Conservation (phyloP, 163 green algal species). For the Scenedesmus sp. region DNA sequence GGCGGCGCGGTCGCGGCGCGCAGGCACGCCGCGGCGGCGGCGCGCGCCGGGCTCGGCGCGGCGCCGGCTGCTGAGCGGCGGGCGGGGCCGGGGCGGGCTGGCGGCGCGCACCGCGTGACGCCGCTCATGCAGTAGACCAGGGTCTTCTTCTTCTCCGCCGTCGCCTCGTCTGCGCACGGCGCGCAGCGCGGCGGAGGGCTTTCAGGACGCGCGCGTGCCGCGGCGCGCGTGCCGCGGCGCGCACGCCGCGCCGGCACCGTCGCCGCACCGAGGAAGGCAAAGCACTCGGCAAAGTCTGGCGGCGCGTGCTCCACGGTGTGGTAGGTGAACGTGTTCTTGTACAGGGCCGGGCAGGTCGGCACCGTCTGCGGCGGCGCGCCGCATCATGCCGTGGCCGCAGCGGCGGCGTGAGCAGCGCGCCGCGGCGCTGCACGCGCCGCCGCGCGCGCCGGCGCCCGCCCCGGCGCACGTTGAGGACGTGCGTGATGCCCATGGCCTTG, state of each 20-base stretch:
- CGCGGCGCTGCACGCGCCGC: neutral
- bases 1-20: neutral
- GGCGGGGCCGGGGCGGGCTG: too few species aligned
- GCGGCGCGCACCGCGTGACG: constrained; percentile 58
- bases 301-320: constrained; percentile 69
- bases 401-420: constrained; percentile 3
- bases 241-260: too few species aligned
- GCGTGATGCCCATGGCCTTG: constrained; percentile 80
- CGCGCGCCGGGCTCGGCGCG: too few species aligned
- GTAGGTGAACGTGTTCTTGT: constrained; percentile 93
- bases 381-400: too few species aligned
- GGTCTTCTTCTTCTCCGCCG: constrained; percentile 58
- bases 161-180: constrained; percentile 49
- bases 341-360: constrained; percentile 81
- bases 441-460: neutral
- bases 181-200: too few species aligned
- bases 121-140: constrained; percentile 90
- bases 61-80: too few species aligned
- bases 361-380: constrained; percentile 91
- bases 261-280: constrained; percentile 73
- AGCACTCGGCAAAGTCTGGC: constrained; percentile 78
- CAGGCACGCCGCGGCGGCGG: neutral
- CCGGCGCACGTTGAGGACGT: constrained; percentile 86
- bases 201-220: neutral
- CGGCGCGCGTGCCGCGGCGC: neutral